Percentiles rank a stretch among this genome's conserved stretches.
Conservation (phyloP, 2,329 filamentous ascomycete genomes). For the Elsinoe batatas region DNA sequence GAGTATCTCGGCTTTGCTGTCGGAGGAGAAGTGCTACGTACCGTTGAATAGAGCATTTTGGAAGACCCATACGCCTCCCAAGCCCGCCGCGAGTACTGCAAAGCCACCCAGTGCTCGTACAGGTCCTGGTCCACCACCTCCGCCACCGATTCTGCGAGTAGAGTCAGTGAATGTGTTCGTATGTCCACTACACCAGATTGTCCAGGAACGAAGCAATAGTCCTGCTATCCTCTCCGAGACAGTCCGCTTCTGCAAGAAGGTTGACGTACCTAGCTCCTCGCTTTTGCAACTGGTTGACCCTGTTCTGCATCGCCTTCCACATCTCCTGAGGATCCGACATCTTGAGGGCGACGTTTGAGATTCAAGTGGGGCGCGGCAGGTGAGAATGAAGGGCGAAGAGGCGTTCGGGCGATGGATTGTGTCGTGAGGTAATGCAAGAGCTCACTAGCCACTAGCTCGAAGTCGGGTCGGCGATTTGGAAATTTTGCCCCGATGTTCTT, state of each 20-base stretch:
- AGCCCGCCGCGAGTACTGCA: constrained; percentile 44
- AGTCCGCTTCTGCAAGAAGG: constrained; percentile 15
- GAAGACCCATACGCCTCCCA: constrained; percentile 43
- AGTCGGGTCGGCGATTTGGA: constrained; percentile 8
- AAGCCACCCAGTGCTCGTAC: constrained; percentile 46
- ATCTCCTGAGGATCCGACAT: constrained; percentile 52
- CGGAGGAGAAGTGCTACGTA: constrained; percentile 25
- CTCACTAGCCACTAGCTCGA: constrained; percentile 4
- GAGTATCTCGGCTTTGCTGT: not conserved
- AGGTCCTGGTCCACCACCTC: constrained; percentile 38
- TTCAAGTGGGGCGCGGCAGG: not conserved
- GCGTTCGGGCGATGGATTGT: not conserved
- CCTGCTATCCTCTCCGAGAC: not conserved
- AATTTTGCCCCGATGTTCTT: constrained; percentile 12
- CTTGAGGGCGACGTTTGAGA: constrained; percentile 15
- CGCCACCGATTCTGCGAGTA: constrained; percentile 35
- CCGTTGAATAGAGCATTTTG: constrained; percentile 62
- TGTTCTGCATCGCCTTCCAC: constrained; percentile 55
- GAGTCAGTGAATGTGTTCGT: constrained; percentile 6
- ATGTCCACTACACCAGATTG: not conserved
- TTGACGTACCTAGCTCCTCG: constrained; percentile 34
- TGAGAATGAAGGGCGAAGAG: not conserved
- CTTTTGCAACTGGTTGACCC: constrained; percentile 41
- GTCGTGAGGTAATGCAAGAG: constrained; percentile 13
- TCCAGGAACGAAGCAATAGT: not conserved